Evolutionary conservation across 805 yeast genomes (phyloP).

Genomic region (Ogataea degrootiae): DNA sequence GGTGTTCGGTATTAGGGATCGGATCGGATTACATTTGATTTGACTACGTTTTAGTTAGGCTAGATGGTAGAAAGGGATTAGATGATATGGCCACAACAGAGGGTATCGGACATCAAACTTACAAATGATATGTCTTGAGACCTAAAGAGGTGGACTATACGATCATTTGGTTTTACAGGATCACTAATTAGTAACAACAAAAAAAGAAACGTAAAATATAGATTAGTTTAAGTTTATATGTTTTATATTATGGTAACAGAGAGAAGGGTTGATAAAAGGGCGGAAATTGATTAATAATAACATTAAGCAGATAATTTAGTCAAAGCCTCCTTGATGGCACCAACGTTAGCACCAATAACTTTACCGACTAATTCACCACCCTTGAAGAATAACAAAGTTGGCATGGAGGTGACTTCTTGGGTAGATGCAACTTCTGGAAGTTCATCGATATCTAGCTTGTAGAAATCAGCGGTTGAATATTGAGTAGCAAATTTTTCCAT

Average conservation of each 20-base stretch:
- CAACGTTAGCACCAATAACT: conserved; percentile 89
- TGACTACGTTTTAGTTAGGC: no score
- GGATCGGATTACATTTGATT: no score
- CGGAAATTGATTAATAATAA: neutral
- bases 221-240: neutral
- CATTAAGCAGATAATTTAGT: conserved; percentile 25
- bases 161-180: no score
- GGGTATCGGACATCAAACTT: no score
- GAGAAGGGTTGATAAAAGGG: neutral
- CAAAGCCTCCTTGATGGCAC: conserved; percentile 65
- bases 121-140: no score
- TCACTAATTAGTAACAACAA: no score
- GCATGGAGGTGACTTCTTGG: conserved; percentile 53
- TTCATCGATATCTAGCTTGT: conserved; percentile 90
- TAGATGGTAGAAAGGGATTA: no score
- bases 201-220: neutral
- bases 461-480: conserved; percentile 66
- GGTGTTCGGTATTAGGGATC: no score
- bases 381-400: conserved; percentile 71
- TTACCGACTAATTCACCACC: conserved; percentile 72
- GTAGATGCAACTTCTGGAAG: conserved; percentile 71
- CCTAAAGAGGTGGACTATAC: no score
- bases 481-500: conserved; percentile 73
- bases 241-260: neutral
- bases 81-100: no score